These are phyloP conservation scores for Linum lewisii DNA, from an alignment of 345 rosid genomes.

Conservation along the genomic window DNA sequence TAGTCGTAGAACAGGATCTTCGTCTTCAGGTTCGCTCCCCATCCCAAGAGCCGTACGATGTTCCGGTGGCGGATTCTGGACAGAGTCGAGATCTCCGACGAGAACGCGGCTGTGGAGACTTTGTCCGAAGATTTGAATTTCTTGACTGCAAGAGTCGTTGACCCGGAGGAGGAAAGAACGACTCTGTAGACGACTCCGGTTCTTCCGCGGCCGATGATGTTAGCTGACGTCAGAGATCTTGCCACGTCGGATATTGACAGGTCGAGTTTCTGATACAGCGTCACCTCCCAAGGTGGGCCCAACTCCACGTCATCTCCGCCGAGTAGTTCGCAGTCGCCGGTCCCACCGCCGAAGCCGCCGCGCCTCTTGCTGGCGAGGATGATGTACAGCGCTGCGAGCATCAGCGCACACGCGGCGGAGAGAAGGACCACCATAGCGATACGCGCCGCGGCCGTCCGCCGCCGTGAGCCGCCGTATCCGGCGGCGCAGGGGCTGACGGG, in stretches of 20 bases:
- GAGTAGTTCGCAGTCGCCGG: conserved; percentile 18
- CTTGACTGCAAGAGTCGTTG: conserved; percentile 53
- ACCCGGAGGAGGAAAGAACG: conserved; percentile 38
- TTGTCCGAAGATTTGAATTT: conserved; percentile 43
- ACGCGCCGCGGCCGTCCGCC: conserved; percentile 29
- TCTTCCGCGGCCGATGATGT: conserved; percentile 67
- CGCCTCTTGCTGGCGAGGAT: conserved; percentile 31
- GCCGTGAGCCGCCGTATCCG: conserved; percentile 4
- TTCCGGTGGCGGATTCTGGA: conserved; percentile 82
- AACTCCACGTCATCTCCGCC: conserved; percentile 38
- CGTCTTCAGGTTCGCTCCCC: conserved; percentile 62
- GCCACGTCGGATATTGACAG: conserved; percentile 59
- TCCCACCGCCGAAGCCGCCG: conserved; percentile 24
- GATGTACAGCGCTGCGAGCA: conserved; percentile 66
- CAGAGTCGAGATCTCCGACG: conserved; percentile 66
- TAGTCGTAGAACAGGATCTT: conserved; percentile 66
- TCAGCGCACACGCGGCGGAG: conserved; percentile 48
- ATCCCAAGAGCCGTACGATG: conserved; percentile 68
- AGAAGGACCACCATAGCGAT: conserved; percentile 54
- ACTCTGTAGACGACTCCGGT: conserved; percentile 74
- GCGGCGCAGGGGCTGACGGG: conserved; percentile 36
- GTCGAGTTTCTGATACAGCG: conserved; percentile 73
- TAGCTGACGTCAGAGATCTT: conserved; percentile 37
- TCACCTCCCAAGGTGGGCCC: conserved; percentile 81
- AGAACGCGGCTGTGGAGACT: conserved; percentile 48